Conservation (phyloP, 768 basidiomycete species). For the Favolaschia claudopus region DNA sequence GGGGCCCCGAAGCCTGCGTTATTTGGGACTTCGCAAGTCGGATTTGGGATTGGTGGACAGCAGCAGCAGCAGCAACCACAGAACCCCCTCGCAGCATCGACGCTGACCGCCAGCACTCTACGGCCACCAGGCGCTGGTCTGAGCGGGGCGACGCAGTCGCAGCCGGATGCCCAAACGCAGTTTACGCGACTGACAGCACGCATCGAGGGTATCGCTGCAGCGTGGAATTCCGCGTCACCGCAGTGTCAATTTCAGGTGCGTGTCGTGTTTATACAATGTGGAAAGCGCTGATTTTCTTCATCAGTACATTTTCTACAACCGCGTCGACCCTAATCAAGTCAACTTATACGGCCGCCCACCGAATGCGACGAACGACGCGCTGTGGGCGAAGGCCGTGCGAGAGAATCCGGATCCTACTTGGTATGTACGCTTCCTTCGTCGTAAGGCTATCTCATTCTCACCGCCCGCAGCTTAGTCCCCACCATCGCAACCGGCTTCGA, state of each 20-base stretch:
- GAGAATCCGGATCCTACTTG: slow-evolving; percentile 86
- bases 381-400: slow-evolving; percentile 80
- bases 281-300: background rate
- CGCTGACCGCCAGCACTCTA: slow-evolving; percentile 42
- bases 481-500: slow-evolving; percentile 81
- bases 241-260: slow-evolving; percentile 84
- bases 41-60: slow-evolving; percentile 30
- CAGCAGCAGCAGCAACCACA: slow-evolving; percentile 16
- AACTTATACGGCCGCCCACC: slow-evolving; percentile 73
- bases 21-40: background rate
- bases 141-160: slow-evolving; percentile 45
- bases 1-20: slow-evolving; percentile 15
- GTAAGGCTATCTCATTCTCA: background rate
- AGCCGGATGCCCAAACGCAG: slow-evolving; percentile 69
- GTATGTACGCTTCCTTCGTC: slow-evolving; percentile 47
- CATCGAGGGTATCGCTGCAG: slow-evolving; percentile 68
- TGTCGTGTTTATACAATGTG: slow-evolving; percentile 4
- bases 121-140: slow-evolving; percentile 40
- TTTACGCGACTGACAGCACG: slow-evolving; percentile 60
- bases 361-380: slow-evolving; percentile 72
- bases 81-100: slow-evolving; percentile 34
- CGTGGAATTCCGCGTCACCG: slow-evolving; percentile 75
- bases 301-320: slow-evolving; percentile 86
- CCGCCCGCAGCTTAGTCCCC: slow-evolving; percentile 14
- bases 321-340: slow-evolving; percentile 75